Evolutionary conservation across 1,139 yeast genomes (phyloP).

Genomic region (Suhomyces chickasaworum): DNA sequence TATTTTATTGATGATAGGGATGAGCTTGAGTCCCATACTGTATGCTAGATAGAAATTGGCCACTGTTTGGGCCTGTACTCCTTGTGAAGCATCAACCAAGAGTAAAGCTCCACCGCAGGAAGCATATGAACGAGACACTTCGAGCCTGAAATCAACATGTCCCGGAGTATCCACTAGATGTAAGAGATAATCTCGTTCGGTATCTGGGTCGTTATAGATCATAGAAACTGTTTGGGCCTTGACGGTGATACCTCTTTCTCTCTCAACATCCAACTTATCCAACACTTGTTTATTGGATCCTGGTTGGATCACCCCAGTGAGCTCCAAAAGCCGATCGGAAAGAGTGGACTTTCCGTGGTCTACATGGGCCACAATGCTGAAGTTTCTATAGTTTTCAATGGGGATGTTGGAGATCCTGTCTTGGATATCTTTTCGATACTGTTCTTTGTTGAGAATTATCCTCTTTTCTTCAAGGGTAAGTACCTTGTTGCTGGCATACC

Average conservation of each 20-base stretch:
- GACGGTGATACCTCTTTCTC: conserved; percentile 83
- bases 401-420: conserved; percentile 75
- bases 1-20: conserved; percentile 90
- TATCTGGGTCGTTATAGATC: conserved; percentile 71
- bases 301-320: conserved; percentile 84
- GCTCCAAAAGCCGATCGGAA: conserved; percentile 81
- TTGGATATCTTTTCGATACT: conserved; percentile 34
- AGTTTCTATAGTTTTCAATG: conserved; percentile 78
- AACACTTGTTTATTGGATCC: conserved; percentile 83
- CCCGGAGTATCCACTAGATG: conserved; percentile 98
- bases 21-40: conserved; percentile 74
- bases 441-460: conserved; percentile 35
- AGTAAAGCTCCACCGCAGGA: conserved; percentile 94
- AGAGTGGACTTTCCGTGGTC: conserved; percentile 96
- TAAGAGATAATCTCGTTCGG: conserved; percentile 66
- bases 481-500: conserved; percentile 11
- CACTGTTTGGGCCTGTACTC: conserved; percentile 96
- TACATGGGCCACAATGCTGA: conserved; percentile 95
- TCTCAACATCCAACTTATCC: conserved; percentile 60
- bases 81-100: conserved; percentile 92
- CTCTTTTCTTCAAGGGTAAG: conserved; percentile 31
- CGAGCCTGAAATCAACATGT: conserved; percentile 94
- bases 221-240: conserved; percentile 96
- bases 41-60: conserved; percentile 92
- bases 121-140: conserved; percentile 90